Evolutionary conservation across 1,284 basidiomycete species (phyloP).

Genomic region (Irpex sp.): DNA sequence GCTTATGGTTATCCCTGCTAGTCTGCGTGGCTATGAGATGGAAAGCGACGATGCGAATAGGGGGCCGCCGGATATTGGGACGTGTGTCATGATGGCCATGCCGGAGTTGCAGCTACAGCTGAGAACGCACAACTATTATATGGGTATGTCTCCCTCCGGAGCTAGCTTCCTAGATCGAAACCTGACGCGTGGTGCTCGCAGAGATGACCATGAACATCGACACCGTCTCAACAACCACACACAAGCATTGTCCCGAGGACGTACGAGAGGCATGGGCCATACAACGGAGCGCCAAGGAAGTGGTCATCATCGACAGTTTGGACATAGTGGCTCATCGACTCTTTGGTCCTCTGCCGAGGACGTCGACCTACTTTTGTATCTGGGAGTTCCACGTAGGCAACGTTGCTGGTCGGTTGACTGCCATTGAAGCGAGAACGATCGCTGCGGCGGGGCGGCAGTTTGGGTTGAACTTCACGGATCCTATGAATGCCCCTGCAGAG

Average conservation of each 20-base stretch:
- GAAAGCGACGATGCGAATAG: slow-evolving; percentile 18
- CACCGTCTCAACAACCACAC: slow-evolving; percentile 49
- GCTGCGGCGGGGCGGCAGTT: slow-evolving; percentile 54
- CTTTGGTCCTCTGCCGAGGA: slow-evolving; percentile 83
- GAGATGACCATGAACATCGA: slow-evolving; percentile 75
- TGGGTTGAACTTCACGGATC: slow-evolving; percentile 65
- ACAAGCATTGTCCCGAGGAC: slow-evolving; percentile 43
- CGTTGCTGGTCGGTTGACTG: slow-evolving; percentile 53
- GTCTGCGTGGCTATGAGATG: slow-evolving; percentile 66
- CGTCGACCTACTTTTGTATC: slow-evolving; percentile 81
- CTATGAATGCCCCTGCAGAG: slow-evolving; percentile 73
- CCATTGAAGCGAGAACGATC: slow-evolving; percentile 49
- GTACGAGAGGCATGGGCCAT: slow-evolving; percentile 27
- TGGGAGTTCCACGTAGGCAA: slow-evolving; percentile 78
- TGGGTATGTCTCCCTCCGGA: too few relatives aligned
- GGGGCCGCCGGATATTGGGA: slow-evolving; percentile 37
- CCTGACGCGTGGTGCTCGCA: too few relatives aligned
- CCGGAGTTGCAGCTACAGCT: slow-evolving; percentile 74
- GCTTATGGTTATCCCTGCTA: slow-evolving; percentile 63
- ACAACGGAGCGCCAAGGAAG: slow-evolving; percentile 28
- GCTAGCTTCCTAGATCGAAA: too few relatives aligned
- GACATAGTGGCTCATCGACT: slow-evolving; percentile 79
- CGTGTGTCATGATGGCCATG: slow-evolving; percentile 50
- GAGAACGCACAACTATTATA: slow-evolving; percentile 77
- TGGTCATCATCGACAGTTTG: slow-evolving; percentile 65